Base-by-base conservation (phyloP, 2,329 filamentous ascomycete species). In the Chrysoporthe cubensis region DNA sequence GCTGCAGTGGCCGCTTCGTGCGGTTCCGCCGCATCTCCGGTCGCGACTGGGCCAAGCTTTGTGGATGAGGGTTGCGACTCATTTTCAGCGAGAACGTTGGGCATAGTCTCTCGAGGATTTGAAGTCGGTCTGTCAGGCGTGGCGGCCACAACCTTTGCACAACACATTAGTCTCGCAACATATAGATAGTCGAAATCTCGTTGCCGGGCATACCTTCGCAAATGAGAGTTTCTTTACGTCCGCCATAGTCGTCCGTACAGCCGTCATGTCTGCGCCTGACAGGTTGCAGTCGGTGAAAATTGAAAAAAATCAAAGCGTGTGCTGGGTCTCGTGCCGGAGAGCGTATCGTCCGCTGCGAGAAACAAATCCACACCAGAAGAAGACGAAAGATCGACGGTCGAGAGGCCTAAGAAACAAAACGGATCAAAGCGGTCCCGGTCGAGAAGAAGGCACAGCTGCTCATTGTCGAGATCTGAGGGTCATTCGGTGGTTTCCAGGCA, bases 191-290 rank as follows among this genome's bases (percentile, higher is more conserved):
- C 58, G 13, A 26, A 16, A 32, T 37, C n/a, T 26, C 21, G 61
- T 58, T 21, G 46, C 62, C 44, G 50, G 69, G 74, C 83, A 68
- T 81, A 92, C 91, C 86, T 92, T 93, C 79, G 91, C 91, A 83
- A 94, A 94, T 56, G 91, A 92, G 73, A 90, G 85, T 79, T 87
- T 88, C 64, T 81, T 80, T 66, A 80, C 71, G 72, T 85, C 84
- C 70, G 82, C 75, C 72, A 81, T 78, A 72, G 83, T 78, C 74
- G 76, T 75, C 67, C 81, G 80, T 66, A 81, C 76, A 59, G 83
- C 80, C 70, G 84, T 81, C 84, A 87, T 87, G 71, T 71, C 74
- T 66, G 68, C 65, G 69, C 69, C 67, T 71, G 72, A 57, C 40
- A 40, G n/a, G 52, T 46, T 71, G 72, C 70, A 73, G 70, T 66